Percentiles rank a stretch among this genome's conserved stretches.
Conservation (phyloP, 2,329 filamentous ascomycete genomes). For the Westerdykella aurantiaca region DNA sequence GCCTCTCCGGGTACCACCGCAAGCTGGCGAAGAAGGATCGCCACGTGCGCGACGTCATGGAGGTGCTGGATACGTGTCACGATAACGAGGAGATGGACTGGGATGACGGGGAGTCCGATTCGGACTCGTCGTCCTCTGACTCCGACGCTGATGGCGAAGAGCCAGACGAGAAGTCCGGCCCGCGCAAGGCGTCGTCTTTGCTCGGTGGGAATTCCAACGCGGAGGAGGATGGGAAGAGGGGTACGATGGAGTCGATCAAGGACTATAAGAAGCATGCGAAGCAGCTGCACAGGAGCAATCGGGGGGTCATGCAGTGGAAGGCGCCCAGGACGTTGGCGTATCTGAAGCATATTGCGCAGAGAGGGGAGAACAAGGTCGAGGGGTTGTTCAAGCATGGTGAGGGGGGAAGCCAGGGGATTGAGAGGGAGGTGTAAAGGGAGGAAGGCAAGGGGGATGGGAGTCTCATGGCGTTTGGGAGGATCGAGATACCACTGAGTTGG, state of each 20-base stretch:
- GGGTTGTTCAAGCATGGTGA: constrained; percentile 54
- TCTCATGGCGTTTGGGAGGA: too few species aligned
- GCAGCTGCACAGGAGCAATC: constrained; percentile 47
- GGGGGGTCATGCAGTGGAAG: constrained; percentile 71
- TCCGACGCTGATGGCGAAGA: constrained; percentile 21
- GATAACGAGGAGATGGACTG: constrained; percentile 48
- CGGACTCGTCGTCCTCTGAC: constrained; percentile 14
- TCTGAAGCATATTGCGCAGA: constrained; percentile 54
- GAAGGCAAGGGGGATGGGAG: background rate
- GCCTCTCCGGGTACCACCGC: constrained; percentile 56
- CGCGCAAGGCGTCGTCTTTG: constrained; percentile 16
- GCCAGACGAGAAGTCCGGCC: constrained; percentile 6
- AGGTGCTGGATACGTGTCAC: constrained; percentile 57
- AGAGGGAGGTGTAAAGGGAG: constrained; percentile 58
- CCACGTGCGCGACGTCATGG: constrained; percentile 55
- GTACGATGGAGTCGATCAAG: constrained; percentile 47
- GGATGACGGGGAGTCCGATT: constrained; percentile 30
- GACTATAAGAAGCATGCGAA: constrained; percentile 44
- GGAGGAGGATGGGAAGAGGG: constrained; percentile 39
- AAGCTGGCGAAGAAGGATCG: constrained; percentile 50
- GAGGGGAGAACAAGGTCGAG: constrained; percentile 43
- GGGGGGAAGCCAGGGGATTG: constrained; percentile 50
- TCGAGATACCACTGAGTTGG: too few species aligned
- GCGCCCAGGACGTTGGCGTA: constrained; percentile 51
- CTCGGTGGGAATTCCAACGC: constrained; percentile 19